Base-by-base conservation (phyloP, 352 stramenopile species). In the Phytophthora pseudosyringae region DNA sequence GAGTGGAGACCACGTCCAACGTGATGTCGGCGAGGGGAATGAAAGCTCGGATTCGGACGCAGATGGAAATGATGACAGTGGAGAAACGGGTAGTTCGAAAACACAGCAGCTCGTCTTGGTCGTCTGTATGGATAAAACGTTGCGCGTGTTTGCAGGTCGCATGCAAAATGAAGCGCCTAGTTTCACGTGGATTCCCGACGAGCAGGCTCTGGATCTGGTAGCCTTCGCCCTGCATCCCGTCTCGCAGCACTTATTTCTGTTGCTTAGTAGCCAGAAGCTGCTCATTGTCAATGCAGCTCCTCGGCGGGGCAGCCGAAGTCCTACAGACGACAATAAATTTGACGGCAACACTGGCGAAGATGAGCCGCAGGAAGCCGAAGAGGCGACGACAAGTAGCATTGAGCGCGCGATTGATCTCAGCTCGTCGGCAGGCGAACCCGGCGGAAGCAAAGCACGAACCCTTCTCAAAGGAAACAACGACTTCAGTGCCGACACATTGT, bases 101-200 rank as follows among this genome's bases (percentile, higher is more conserved):
- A 38, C 33, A 8, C 65, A 67, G 21, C 84, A 90, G 28, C 72
- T 81, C 59, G 73, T 93, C 28, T 40, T 90, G 9, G 78, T 81
- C 0, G 83, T 81, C 1, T 85, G 77, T 15, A 83, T 77, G 46
- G 84, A 93, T 68, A 87, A 85, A 60, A 90, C 80, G 15, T 73
- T 93, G 43, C 81, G 79, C 0, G 55, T 93, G 16, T 93, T 85
- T 51, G 53, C 75, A 8, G 79, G 81, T 16, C 76, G 69, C 1
- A 61, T 64, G 3, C 70, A 73, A 5, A 84, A 86, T 40, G 78
- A 88, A 56, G 71, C 75, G 8, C 84, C 84, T 26, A 79, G 64
- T 28, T 89, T 88, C 52, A 89, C 82, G 54, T 93, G 81, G 80
- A 90, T 88, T 45, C 84, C 84, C 0, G 81, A 91, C 36, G 81